Evolutionary conservation across 768 basidiomycete genomes (phyloP), one percentile per base, ranked within the genome.

Genomic region (Boletus coccyginus): DNA sequence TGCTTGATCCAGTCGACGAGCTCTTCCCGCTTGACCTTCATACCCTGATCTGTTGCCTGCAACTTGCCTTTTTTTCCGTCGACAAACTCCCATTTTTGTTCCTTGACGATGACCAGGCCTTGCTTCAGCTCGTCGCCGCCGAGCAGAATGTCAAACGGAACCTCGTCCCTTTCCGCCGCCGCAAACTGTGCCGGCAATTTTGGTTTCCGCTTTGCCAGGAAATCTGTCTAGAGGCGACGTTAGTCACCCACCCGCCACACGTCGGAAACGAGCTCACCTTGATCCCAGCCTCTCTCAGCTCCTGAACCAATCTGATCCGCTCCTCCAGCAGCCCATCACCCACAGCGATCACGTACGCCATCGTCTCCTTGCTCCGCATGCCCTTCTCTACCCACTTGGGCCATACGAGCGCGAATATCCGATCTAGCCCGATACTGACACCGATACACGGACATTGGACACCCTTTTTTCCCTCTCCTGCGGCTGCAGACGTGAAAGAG

Each of bases 131-230:
- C 96, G 54, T 90, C 87, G 1, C 81, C 82, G 10, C 94, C 95
- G n/a, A 98, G 75, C 61, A 98, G 91, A 54, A 98, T 81, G 2
- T 90, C 94, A 72, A 93, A 97, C 0, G 95, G 96, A 41, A 92
- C 92, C 60, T 92, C 88, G 65, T 98, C 95, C 67, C 78, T 86
- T 74, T 97, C 97, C 29, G 90, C 91, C 1, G 88, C 87, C 21
- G 90, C 90, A 68, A 96, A 98, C 66, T 99, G 96, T 3, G 84
- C 78, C 0, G 80, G 79, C 35, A 93, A 72, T 70, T 98, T 98
- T 0, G 97, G 95, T 70, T 97, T 98, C 52, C 77, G 84, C 72
- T 97, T 98, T 57, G 92, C 90, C 64, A 94, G 75, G 76, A 93
- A 98, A 71, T 98, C 97, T 54, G 90, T 82, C 93, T 95, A 62